Base-by-base conservation (phyloP, 1,139 yeast genomes). In the Geotrichum bryndzae region DNA sequence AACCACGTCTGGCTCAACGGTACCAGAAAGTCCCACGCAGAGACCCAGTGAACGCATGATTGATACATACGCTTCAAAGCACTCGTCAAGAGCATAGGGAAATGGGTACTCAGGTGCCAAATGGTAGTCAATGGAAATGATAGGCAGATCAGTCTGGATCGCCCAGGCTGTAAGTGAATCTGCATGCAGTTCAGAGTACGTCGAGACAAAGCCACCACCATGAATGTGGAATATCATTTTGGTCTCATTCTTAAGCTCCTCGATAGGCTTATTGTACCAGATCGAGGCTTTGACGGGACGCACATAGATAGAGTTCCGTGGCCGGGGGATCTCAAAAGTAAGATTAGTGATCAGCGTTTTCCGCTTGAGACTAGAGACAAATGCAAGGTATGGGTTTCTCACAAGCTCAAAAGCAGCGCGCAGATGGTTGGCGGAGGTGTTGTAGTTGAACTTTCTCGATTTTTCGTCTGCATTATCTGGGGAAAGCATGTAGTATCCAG, bases 41-140 rank as follows among this genome's bases (percentile, higher is more conserved):
- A 62, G 56, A 8, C 67, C 67, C 15, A 61, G 58, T 23, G 67
- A 65, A 27, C 64, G 64, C 50, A 65, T 61, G 18, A 68, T 67
- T 13, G 68, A 71, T 25, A 68, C 29, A n/a, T 68, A 64, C 6
- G 78, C 72, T 54, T 79, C 84, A 66, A 72, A 80, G 45, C 82
- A 73, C 66, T 82, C 85, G 29, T 81, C 76, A 1, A 81, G 76
- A 50, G 80, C 77, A 15, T 82, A 80, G 2, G 85, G 85, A 65
- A 74, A 82, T 18, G 83, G 82, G 62, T 74, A 68, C 66, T 82
- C 83, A 1, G 85, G 85, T 0, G 83, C 83, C 46, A 75, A 67
- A 51, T 79, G 67, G 66, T 77, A 77, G 58, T 76, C 77, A 35
- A 76, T 77, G 60, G 74, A 74, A 41, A 75, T 70, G 15, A 75